These are phyloP conservation scores for Letharia columbiana DNA, from an alignment of 495 filamentous ascomycete species.

Conservation along the genomic window DNA sequence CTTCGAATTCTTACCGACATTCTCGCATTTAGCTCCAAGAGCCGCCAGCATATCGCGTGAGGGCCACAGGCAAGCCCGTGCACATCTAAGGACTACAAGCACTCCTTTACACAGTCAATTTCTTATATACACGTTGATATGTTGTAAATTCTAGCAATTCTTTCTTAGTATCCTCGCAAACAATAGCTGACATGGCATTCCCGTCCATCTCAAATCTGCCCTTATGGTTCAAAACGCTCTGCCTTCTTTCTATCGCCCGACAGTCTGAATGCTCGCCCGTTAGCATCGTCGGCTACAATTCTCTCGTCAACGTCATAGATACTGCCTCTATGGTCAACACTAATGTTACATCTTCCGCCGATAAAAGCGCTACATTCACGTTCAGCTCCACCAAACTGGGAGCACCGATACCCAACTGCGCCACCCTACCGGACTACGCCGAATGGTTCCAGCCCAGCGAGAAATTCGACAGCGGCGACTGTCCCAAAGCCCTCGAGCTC, in stretches of 20 bases:
- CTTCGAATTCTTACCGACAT: not conserved
- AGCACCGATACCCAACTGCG: constrained; percentile 6
- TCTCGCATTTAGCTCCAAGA: constrained; percentile 1
- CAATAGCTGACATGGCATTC: not conserved
- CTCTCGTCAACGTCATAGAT: not conserved
- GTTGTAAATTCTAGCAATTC: not conserved
- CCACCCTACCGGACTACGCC: not conserved
- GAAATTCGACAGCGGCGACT: constrained; percentile 15
- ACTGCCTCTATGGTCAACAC: not conserved
- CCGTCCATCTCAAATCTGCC: not conserved
- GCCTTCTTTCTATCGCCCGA: not conserved
- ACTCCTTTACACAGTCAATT: not conserved
- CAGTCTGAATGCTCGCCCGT: not conserved
- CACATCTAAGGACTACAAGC: not conserved
- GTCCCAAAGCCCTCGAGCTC: constrained; percentile 2
- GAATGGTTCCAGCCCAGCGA: constrained; percentile 20
- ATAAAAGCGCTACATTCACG: not conserved
- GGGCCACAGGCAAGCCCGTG: constrained; percentile 6
- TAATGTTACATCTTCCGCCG: not conserved
- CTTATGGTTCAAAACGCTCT: not conserved
- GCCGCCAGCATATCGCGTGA: constrained; percentile 14
- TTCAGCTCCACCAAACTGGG: not conserved
- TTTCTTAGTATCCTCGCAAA: not conserved
- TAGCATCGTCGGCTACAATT: not conserved
- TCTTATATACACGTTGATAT: no score